Percentiles rank a stretch among this genome's conserved stretches.
These are phyloP conservation scores for Dalbergia oliveri DNA, from an alignment of 306 rosid genomes.

Conservation along the genomic window DNA sequence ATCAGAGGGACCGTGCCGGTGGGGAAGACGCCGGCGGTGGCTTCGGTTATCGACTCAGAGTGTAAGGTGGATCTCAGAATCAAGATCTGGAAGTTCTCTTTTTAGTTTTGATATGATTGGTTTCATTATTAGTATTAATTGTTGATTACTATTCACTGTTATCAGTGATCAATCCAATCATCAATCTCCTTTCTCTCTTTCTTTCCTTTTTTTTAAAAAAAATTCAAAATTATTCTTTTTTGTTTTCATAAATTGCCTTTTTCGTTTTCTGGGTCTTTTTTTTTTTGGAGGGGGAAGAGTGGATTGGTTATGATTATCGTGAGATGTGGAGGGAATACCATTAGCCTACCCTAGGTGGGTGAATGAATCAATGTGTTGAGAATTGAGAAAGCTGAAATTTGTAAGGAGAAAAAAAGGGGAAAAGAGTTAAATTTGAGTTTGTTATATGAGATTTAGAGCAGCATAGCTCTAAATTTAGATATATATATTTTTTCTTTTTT, in stretches of 20 bases:
- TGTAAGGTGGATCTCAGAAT: slow-evolving; percentile 96
- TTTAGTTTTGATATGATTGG: slow-evolving; percentile 42
- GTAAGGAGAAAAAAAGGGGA: not conserved
- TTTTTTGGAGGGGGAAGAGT: not conserved
- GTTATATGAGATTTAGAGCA: slow-evolving; percentile 46
- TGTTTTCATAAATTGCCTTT: slow-evolving; percentile 32
- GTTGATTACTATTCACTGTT: not conserved
- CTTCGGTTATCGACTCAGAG: slow-evolving; percentile 68
- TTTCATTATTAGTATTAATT: slow-evolving; percentile 13
- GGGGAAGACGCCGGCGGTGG: slow-evolving; percentile 88
- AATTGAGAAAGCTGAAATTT: slow-evolving; percentile 28
- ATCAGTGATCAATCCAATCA: slow-evolving; percentile 55
- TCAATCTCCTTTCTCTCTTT: slow-evolving; percentile 3
- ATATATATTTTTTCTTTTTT: not conserved
- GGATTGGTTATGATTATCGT: slow-evolving; percentile 44
- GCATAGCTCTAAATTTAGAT: slow-evolving; percentile 35
- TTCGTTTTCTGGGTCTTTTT: not conserved
- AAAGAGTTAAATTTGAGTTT: slow-evolving; percentile 37
- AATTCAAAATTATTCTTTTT: slow-evolving; percentile 37
- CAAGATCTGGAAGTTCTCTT: slow-evolving; percentile 96
- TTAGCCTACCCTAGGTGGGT: not conserved
- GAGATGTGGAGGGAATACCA: slow-evolving; percentile 17
- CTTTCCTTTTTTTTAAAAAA: not conserved
- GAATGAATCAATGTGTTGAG: slow-evolving; percentile 16
- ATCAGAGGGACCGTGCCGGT: slow-evolving; percentile 69